These are phyloP conservation scores for Kodamaea hsintzibuensis DNA, from an alignment of 805 yeast species.

Conservation along the genomic window DNA sequence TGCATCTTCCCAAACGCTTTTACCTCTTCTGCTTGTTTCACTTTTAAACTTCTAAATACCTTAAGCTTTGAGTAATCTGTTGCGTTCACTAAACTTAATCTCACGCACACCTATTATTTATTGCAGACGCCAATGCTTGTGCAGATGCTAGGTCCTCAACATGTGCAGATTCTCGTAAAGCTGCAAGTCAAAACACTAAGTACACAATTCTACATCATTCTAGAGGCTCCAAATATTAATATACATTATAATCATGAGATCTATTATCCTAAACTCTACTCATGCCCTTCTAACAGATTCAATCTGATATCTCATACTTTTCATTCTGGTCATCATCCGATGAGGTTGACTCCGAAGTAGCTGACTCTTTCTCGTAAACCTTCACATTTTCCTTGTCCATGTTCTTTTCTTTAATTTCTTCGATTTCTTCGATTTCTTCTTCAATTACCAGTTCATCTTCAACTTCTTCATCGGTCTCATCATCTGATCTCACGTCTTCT, in stretches of 20 bases:
- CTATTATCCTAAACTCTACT: neutral
- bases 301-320: neutral
- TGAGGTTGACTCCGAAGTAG: neutral
- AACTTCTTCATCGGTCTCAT: constrained; percentile 46
- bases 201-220: neutral
- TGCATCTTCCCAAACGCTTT: too few relatives aligned
- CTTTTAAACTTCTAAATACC: too few relatives aligned
- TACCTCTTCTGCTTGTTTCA: too few relatives aligned
- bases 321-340: neutral
- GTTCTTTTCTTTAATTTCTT: neutral
- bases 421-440: constrained; percentile 1
- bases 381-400: constrained; percentile 1
- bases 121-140: too few relatives aligned
- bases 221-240: neutral
- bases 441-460: constrained; percentile 29
- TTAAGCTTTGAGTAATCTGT: too few relatives aligned
- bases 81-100: too few relatives aligned
- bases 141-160: too few relatives aligned
- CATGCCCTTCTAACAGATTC: neutral
- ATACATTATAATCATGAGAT: neutral
- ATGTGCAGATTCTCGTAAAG: too few relatives aligned
- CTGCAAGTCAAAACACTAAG: too few relatives aligned
- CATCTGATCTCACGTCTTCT: constrained; percentile 85
- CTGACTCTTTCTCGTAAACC: constrained; percentile 2
- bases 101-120: too few relatives aligned